Conservation (phyloP, 148 eudicot genomes). For the Vaccinium darrowii region DNA sequence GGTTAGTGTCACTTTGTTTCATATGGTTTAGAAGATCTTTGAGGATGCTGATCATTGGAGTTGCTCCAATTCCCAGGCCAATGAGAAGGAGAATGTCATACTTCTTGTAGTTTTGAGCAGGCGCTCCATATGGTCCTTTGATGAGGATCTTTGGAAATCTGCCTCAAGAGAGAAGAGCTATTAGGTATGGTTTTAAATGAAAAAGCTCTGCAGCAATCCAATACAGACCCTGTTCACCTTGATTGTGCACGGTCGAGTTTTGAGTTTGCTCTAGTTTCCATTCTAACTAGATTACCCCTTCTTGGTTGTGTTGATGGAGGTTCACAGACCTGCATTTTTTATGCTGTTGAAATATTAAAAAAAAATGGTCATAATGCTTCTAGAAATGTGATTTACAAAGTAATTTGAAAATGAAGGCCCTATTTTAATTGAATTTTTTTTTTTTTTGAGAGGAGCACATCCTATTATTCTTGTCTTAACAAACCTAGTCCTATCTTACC, state of each 20-base stretch:
- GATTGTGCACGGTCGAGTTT: slow-evolving; percentile 38
- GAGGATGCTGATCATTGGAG: slow-evolving; percentile 89
- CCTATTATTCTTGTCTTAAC: not conserved
- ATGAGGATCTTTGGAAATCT: slow-evolving; percentile 76
- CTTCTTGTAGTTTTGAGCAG: slow-evolving; percentile 84
- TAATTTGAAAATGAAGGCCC: not conserved
- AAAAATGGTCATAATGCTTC: not conserved
- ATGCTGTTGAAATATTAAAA: slow-evolving; percentile 5
- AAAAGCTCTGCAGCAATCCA: not conserved
- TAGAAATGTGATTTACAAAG: not conserved
- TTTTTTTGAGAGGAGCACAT: not conserved
- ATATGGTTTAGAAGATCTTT: slow-evolving; percentile 79
- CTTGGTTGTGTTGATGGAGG: slow-evolving; percentile 37
- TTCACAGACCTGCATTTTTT: slow-evolving; percentile 59
- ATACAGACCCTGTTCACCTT: slow-evolving; percentile 31
- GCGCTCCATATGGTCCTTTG: slow-evolving; percentile 97
- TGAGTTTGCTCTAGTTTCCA: slow-evolving; percentile 58
- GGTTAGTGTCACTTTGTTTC: slow-evolving; percentile 18
- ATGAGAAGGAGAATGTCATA: slow-evolving; percentile 80
- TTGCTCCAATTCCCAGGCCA: slow-evolving; percentile 97
- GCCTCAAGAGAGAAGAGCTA: slow-evolving; percentile 18
- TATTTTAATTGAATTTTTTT: not conserved
- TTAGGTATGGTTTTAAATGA: not conserved
- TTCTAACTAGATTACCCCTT: slow-evolving; percentile 57
- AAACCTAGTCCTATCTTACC: not conserved